Evolutionary conservation across 176 grass and related monocot genomes (phyloP), one percentile per base, ranked within the genome.

Genomic region (Triticum urartu): DNA sequence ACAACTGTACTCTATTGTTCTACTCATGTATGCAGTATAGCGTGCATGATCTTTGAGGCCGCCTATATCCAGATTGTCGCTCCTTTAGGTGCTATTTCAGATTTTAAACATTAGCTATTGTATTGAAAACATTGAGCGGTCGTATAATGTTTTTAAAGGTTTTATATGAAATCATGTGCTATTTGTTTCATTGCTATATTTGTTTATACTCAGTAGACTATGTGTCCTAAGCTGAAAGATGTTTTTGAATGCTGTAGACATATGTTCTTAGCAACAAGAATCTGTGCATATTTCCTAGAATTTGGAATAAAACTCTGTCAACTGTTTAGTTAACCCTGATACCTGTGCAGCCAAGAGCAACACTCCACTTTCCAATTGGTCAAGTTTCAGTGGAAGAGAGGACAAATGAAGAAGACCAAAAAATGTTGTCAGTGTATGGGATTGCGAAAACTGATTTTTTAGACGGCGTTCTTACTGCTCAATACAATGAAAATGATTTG

Each of bases 371-470:
- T 72, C 97, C 97, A 40, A 84, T 95, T 71, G 97, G 97, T 83
- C 82, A 94, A 94, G 86, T 99, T 75, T 94, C 92, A 76, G 72
- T 99, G 30, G 90, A 92, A 79, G 91, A 95, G 86, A 86, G 34
- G 67, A 84, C 47, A 88, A 89, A 76, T 64, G 84, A 94, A 81
- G 88, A 88, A 12, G 85, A 78, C 3, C 87, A 93, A 45, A 96
- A 94, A 86, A 18, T 81, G 17, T 78, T 94, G 20, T 89, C 93
- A 61, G 35, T 99, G 75, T 80, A 72, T 88, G 97, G 92, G 63
- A 81, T 94, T 74, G 77, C 83, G 9, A 94, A 94, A 94, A 79
- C 90, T 87, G 84, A 91, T 78, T 81, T 99, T 68, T 89, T 96
- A 64, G 90, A 96, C 47, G 97, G 97, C 81, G 59, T 92, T 75